A percentile compares a stretch with the other conserved stretches of the same genome.
phyloP scores from a whole-genome alignment of 345 rosid species.

The Acer yangbiense region DNA sequence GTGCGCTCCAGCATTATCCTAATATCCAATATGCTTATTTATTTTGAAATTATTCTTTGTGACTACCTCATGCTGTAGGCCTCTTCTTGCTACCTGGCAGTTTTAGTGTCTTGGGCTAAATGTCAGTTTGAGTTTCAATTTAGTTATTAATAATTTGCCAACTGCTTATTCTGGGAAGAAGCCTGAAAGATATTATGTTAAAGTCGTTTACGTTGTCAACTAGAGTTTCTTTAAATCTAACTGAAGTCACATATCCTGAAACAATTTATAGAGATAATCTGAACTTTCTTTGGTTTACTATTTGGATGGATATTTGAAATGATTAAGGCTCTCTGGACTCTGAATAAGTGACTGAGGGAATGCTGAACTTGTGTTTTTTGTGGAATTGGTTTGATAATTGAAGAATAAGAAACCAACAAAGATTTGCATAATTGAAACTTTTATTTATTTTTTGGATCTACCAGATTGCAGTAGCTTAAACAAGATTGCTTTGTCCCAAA shows the following conservation, averaged over 20 bases:
- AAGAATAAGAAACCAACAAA: too few species aligned
- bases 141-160: not conserved
- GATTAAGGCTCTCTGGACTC: not conserved
- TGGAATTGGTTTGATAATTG: not conserved
- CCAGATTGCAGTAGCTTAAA: not conserved
- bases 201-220: not conserved
- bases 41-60: not conserved
- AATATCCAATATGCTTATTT: not conserved
- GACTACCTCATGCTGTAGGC: not conserved
- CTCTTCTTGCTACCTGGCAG: not conserved
- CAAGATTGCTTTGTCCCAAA: not conserved
- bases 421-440: not conserved
- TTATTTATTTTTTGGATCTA: not conserved
- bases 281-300: not conserved
- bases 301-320: not conserved
- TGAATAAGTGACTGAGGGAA: not conserved
- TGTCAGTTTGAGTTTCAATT: not conserved
- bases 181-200: not conserved
- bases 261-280: not conserved
- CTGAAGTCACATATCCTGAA: not conserved
- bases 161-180: conserved; percentile 4
- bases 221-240: not conserved
- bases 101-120: not conserved
- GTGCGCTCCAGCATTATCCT: not conserved
- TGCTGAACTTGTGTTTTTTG: not conserved